Conservation (phyloP, 768 basidiomycete genomes). For the Lentinus tigrinus region DNA sequence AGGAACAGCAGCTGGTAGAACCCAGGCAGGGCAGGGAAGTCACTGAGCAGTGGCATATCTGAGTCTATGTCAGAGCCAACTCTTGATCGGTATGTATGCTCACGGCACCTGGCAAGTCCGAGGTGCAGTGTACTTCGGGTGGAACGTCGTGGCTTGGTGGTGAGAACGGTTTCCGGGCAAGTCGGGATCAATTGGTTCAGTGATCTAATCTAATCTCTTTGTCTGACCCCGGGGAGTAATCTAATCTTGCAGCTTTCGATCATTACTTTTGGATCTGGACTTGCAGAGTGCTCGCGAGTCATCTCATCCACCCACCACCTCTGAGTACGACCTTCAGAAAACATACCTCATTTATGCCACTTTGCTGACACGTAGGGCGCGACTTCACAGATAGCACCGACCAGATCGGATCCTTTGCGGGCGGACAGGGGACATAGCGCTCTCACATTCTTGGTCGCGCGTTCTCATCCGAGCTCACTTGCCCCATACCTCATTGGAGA, state of each 20-base stretch:
- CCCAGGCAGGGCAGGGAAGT: conserved; percentile 60
- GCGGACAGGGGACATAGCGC: not conserved
- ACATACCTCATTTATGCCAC: not conserved
- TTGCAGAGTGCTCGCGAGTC: not conserved
- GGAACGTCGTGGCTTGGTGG: not conserved
- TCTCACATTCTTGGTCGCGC: not conserved
- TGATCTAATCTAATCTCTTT: not conserved
- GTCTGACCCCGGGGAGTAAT: too few species aligned
- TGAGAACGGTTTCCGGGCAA: not conserved
- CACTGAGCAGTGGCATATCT: conserved; percentile 23
- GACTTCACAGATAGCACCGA: not conserved
- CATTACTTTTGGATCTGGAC: not conserved
- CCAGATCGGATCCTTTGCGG: not conserved
- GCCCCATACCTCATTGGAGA: not conserved
- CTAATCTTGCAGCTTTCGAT: not conserved
- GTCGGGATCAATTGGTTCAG: not conserved
- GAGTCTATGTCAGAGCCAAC: not conserved
- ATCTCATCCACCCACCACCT: not conserved
- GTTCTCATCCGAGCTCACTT: not conserved
- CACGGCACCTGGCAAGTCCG: not conserved
- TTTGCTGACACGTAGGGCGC: not conserved
- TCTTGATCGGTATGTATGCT: not conserved
- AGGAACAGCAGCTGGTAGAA: conserved; percentile 63
- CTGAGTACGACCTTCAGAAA: not conserved
- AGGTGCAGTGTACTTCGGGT: too few species aligned